Evolutionary conservation across 2,329 filamentous ascomycete species (phyloP).

Genomic region (Penicillium italicum): DNA sequence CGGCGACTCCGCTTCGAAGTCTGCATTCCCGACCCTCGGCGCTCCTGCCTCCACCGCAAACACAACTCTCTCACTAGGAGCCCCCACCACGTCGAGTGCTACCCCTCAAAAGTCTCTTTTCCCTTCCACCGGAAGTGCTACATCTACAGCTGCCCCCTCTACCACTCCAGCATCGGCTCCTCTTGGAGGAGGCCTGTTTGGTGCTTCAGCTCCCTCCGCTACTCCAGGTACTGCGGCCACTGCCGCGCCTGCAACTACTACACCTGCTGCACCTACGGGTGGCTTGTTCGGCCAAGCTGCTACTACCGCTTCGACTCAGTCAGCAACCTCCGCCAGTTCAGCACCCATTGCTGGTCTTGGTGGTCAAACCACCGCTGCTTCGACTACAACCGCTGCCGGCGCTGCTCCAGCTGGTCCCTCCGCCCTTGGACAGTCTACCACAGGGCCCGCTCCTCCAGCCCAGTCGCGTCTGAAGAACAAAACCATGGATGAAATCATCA

Average conservation of each 20-base stretch:
- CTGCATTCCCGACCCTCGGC: constrained; percentile 27
- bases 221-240: constrained; percentile 29
- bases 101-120: constrained; percentile 38
- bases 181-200: constrained; percentile 26
- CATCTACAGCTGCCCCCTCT: constrained; percentile 31
- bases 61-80: constrained; percentile 20
- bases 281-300: constrained; percentile 26
- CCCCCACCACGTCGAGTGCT: constrained; percentile 28
- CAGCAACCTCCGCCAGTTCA: constrained; percentile 1
- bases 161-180: constrained; percentile 33
- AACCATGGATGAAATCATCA: constrained; percentile 98
- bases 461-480: constrained; percentile 94
- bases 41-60: constrained; percentile 15
- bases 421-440: constrained; percentile 66
- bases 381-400: constrained; percentile 25
- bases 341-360: constrained; percentile 1
- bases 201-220: constrained; percentile 27
- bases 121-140: constrained; percentile 26
- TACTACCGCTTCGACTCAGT: constrained; percentile 30
- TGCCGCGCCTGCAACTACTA: constrained; percentile 29
- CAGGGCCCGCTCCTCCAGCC: constrained; percentile 71
- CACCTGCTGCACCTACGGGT: constrained; percentile 21
- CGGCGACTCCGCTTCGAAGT: constrained; percentile 25
- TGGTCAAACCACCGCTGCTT: constrained; percentile 15
- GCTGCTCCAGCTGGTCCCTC: constrained; percentile 33